phyloP scores from a whole-genome alignment of 495 filamentous ascomycete genomes.

The Aspergillus ostianus region DNA sequence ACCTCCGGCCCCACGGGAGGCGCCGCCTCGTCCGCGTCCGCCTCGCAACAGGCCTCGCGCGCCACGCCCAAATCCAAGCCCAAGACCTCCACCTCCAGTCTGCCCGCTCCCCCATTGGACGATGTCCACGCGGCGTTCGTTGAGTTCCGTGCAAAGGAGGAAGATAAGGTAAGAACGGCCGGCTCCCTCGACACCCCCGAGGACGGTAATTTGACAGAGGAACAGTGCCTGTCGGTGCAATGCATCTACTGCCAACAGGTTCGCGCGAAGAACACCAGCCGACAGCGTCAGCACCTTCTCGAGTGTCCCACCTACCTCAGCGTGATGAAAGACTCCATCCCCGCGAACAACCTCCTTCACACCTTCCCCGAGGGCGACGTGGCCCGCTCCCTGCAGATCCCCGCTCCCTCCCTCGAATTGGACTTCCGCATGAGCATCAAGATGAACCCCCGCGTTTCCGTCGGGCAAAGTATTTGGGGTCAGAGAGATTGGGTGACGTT shows the following conservation, averaged over 20 bases:
- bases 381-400: conserved; percentile 51
- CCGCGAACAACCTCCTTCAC: conserved; percentile 56
- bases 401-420: conserved; percentile 54
- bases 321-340: conserved; percentile 58
- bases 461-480: conserved; percentile 54
- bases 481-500: conserved; percentile 59
- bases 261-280: conserved; percentile 56
- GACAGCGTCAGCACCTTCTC: conserved; percentile 53
- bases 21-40: conserved; percentile 28
- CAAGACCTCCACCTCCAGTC: conserved; percentile 36
- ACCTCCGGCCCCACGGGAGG: conserved; percentile 33
- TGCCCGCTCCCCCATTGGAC: conserved; percentile 48
- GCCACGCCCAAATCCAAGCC: conserved; percentile 45
- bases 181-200: background rate
- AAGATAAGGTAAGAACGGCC: conserved; percentile 48
- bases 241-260: conserved; percentile 59
- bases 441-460: conserved; percentile 54
- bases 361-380: conserved; percentile 56
- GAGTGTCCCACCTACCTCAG: conserved; percentile 56
- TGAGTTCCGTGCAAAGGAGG: conserved; percentile 57
- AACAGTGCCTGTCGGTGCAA: conserved; percentile 55
- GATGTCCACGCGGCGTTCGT: conserved; percentile 57
- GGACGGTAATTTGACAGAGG: conserved; percentile 9
- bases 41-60: conserved; percentile 31
- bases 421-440: conserved; percentile 64